Evolutionary conservation across 139 green algal species (phyloP), one percentile per base, ranked within the genome.

Genomic region (Coelastrella sp.): DNA sequence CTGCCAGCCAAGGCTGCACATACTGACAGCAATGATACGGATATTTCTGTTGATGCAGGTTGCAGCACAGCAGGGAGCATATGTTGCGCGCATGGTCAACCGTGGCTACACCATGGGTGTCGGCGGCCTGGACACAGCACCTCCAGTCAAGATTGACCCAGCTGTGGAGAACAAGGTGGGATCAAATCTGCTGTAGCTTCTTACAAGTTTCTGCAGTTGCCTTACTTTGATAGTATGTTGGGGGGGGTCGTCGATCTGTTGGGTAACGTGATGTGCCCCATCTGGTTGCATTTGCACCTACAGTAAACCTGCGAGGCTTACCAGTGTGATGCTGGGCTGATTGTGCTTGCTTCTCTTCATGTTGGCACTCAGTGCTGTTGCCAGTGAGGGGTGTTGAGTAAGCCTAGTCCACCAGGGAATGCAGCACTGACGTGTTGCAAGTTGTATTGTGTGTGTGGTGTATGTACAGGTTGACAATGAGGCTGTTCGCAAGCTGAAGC

Each of bases 81-180:
- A 96, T 71, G 89, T 91, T 4, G 94, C 93, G 7, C 94, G 92
- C 87, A 86, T 95, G 73, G 84, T 96, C 88, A 96, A 96, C 80
- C 73, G 90, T 6, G 86, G 92, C 59, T 95, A 91, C 73, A 79
- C n/a, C 17, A 58, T 94, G 11, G 93, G 93, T 13, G 20, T 65
- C 13, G 94, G 94, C n/a, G 92, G 92, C 19, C n/a, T 92, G 19
- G 80, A 89, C 20, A 65, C 19, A 32, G 23, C 86, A 4, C 92
- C 93, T 22, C 90, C 79, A 17, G 74, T 87, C 3, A 91, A 73
- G 84, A 47, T 87, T 74, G 81, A 61, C 64, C 23, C 81, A 65
- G 80, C 59, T 60, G 58, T 86, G 80, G 17, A 59, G 23, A 19
- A 71, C 7, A 6, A 76, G 74, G 74, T 80, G 74, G 20, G 23